Percentiles rank a stretch among this genome's conserved stretches.
These are phyloP conservation scores for Bremia lactucae DNA, from an alignment of 352 stramenopile species.

Conservation along the genomic window DNA sequence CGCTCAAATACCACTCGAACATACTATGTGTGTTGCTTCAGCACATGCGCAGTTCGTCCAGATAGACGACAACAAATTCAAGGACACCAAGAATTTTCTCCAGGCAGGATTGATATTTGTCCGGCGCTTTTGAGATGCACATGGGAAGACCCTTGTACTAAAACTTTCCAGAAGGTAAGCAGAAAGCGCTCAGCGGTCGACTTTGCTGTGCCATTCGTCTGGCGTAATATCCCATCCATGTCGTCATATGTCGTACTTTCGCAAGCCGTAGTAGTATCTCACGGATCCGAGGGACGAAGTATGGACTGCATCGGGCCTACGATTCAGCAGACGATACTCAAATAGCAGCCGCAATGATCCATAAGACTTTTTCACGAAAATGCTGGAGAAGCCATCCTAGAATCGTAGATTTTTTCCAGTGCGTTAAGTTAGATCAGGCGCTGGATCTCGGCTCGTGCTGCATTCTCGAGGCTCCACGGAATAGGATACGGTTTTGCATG, in stretches of 20 bases:
- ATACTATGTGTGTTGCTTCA: neutral
- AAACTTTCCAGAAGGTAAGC: neutral
- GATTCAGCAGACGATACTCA: conserved; percentile 3
- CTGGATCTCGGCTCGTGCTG: neutral
- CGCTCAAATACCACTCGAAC: neutral
- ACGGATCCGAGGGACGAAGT: neutral
- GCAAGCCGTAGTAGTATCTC: neutral
- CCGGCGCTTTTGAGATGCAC: neutral
- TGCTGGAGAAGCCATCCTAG: neutral
- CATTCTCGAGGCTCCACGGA: neutral
- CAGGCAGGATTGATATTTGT: neutral
- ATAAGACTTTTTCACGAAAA: neutral
- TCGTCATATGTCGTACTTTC: neutral
- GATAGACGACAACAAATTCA: neutral
- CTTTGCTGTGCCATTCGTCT: neutral
- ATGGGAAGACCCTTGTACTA: neutral
- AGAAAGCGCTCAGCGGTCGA: neutral
- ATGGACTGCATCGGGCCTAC: neutral
- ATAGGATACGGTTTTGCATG: neutral
- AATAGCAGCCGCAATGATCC: neutral
- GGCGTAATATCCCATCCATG: neutral
- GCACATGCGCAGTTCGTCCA: neutral
- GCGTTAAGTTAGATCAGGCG: neutral
- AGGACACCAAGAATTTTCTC: neutral
- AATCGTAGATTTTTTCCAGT: neutral